These are phyloP conservation scores for Penium margaritaceum DNA, from an alignment of 139 green algal genomes.

Conservation along the genomic window DNA sequence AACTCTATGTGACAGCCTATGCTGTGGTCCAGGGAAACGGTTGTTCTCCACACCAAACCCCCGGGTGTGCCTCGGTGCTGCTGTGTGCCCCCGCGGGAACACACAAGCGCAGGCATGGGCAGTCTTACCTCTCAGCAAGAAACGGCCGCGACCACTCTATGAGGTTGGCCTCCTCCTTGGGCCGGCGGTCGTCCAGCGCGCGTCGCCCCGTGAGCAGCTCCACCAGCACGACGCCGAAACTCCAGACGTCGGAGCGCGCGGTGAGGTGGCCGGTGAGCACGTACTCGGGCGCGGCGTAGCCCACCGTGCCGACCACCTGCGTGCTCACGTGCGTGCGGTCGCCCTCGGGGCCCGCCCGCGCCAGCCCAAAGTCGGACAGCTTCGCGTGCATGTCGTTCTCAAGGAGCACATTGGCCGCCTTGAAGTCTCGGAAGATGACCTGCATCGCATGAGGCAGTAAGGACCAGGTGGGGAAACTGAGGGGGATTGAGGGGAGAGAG, in stretches of 20 bases:
- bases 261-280: constrained; percentile 83
- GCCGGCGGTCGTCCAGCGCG: neutral
- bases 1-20: too few relatives aligned
- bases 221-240: constrained; percentile 75
- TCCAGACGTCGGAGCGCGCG: constrained; percentile 76
- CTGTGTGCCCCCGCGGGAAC: too few relatives aligned
- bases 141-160: constrained; percentile 11
- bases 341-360: constrained; percentile 22
- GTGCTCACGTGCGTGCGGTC: constrained; percentile 46
- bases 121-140: constrained; percentile 6
- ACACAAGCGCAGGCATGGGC: too few relatives aligned
- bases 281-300: constrained; percentile 96
- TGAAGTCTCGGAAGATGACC: constrained; percentile 60
- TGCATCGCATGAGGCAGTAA: too few relatives aligned
- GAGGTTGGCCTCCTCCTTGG: constrained; percentile 9
- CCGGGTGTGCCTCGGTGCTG: too few relatives aligned
- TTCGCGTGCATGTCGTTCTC: constrained; percentile 64
- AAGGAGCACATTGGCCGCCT: constrained; percentile 54
- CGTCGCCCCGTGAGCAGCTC: constrained; percentile 49
- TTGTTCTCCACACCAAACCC: neutral
- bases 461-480: too few relatives aligned
- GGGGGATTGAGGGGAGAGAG: too few relatives aligned
- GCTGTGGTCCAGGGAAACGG: too few relatives aligned
- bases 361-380: constrained; percentile 66
- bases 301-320: constrained; percentile 21